Percentiles rank a stretch among this genome's conserved stretches.
These are phyloP conservation scores for Trichoderma sp. DNA, from an alignment of 2,329 filamentous ascomycete species.

Conservation along the genomic window DNA sequence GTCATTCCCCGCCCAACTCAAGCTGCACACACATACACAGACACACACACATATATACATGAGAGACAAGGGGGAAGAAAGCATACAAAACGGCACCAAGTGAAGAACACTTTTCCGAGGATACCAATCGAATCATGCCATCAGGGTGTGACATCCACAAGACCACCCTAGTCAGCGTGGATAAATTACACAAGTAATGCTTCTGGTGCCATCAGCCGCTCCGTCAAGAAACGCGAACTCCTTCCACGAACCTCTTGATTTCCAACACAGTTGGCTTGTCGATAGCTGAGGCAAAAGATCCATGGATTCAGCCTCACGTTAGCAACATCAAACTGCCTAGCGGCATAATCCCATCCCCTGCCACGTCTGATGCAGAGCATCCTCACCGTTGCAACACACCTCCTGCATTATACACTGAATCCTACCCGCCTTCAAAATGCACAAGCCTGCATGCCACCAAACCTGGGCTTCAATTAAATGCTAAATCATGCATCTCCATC, in stretches of 20 bases:
- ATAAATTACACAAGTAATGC: background rate
- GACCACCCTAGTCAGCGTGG: background rate
- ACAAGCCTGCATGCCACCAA: background rate
- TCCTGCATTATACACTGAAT: background rate
- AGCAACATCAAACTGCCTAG: background rate
- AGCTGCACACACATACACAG: background rate
- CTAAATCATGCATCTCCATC: background rate
- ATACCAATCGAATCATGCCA: background rate
- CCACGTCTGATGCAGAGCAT: conserved; percentile 16
- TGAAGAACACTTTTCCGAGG: background rate
- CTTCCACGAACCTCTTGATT: background rate
- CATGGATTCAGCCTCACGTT: conserved; percentile 16
- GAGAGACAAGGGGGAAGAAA: background rate
- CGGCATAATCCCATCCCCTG: conserved; percentile 9
- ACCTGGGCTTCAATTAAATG: background rate
- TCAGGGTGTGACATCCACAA: background rate
- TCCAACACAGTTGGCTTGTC: background rate
- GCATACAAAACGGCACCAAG: background rate
- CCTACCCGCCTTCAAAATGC: background rate
- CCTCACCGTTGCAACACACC: conserved; percentile 15
- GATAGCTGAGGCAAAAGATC: background rate
- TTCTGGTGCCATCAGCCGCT: background rate
- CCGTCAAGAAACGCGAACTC: background rate
- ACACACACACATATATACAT: background rate
- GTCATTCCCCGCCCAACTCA: background rate